These are phyloP conservation scores for Podosphaera aphanis DNA, from an alignment of 2,329 filamentous ascomycete species.

Conservation along the genomic window DNA sequence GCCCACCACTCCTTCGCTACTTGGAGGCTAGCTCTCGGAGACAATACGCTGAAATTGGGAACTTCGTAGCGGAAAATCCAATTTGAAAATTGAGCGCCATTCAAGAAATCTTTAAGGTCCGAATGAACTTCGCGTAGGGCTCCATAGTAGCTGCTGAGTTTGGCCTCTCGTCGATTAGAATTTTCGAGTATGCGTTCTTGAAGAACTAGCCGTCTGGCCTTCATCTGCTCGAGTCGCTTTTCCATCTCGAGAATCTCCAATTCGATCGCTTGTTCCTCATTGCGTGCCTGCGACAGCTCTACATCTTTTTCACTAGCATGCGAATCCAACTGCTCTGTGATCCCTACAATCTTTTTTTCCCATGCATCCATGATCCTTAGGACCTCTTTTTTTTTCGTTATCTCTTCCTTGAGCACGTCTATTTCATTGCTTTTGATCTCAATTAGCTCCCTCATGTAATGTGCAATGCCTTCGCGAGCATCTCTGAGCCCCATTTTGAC, in stretches of 20 bases:
- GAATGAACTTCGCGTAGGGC: slow-evolving; percentile 42
- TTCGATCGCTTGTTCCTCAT: slow-evolving; percentile 30
- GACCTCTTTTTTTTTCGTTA: slow-evolving; percentile 31
- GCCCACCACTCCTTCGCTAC: slow-evolving; percentile 54
- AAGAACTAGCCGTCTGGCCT: slow-evolving; percentile 33
- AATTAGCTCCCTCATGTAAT: slow-evolving; percentile 38
- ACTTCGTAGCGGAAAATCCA: slow-evolving; percentile 14
- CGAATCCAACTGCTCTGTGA: slow-evolving; percentile 25
- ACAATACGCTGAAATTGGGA: slow-evolving; percentile 29
- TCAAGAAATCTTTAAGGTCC: slow-evolving; percentile 35
- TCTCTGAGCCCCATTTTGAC: slow-evolving; percentile 31
- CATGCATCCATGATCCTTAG: slow-evolving; percentile 32
- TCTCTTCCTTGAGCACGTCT: slow-evolving; percentile 30
- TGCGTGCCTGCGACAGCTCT: slow-evolving; percentile 36
- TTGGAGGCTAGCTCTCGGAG: slow-evolving; percentile 39
- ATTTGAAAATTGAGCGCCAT: slow-evolving; percentile 21
- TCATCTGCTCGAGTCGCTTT: slow-evolving; percentile 35
- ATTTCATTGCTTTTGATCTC: slow-evolving; percentile 46
- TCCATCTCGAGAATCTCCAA: slow-evolving; percentile 43
- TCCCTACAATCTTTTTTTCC: slow-evolving; percentile 20
- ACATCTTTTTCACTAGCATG: slow-evolving; percentile 25
- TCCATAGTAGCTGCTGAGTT: slow-evolving; percentile 46
- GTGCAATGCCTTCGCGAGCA: slow-evolving; percentile 40
- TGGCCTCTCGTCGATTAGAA: slow-evolving; percentile 42
- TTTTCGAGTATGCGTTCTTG: slow-evolving; percentile 36